Percentiles rank a stretch among this genome's conserved stretches.
Evolutionary conservation across 202 grass and related monocot species (phyloP).

Genomic region (Cymbopogon flexuosus): DNA sequence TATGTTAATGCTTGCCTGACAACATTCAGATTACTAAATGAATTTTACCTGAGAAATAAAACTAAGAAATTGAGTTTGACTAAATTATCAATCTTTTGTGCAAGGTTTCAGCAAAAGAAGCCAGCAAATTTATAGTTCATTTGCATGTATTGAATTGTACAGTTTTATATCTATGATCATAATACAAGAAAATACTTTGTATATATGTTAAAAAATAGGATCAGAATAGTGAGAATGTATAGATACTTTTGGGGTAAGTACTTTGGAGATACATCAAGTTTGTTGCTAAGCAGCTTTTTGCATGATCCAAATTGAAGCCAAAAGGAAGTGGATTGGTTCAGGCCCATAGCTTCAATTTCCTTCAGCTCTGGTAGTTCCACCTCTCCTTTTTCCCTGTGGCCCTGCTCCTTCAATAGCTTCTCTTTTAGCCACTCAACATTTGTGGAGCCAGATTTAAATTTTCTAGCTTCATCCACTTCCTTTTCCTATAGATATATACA

Average conservation of each 20-base stretch:
- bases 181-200: slow-evolving; percentile 1
- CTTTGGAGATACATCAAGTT: slow-evolving; percentile 55
- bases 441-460: slow-evolving; percentile 51
- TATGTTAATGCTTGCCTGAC: slow-evolving; percentile 61
- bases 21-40: slow-evolving; percentile 24
- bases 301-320: slow-evolving; percentile 57
- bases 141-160: neutral
- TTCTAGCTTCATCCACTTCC: slow-evolving; percentile 45
- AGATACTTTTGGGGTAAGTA: slow-evolving; percentile 58
- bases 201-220: neutral
- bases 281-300: slow-evolving; percentile 49
- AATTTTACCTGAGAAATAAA: slow-evolving; percentile 28
- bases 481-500: neutral
- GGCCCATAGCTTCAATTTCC: slow-evolving; percentile 34
- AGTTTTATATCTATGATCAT: neutral
- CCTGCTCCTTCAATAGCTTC: slow-evolving; percentile 68
- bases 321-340: too few relatives aligned
- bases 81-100: neutral
- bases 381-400: slow-evolving; percentile 56
- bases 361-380: slow-evolving; percentile 52
- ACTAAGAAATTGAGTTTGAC: slow-evolving; percentile 10
- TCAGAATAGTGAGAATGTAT: slow-evolving; percentile 5
- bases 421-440: slow-evolving; percentile 56
- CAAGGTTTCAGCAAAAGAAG: slow-evolving; percentile 20
- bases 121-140: neutral